A percentile compares a stretch with the other conserved stretches of the same genome.
Evolutionary conservation across 2,329 filamentous ascomycete species (phyloP).

Genomic region (Fusarium dlaminii): DNA sequence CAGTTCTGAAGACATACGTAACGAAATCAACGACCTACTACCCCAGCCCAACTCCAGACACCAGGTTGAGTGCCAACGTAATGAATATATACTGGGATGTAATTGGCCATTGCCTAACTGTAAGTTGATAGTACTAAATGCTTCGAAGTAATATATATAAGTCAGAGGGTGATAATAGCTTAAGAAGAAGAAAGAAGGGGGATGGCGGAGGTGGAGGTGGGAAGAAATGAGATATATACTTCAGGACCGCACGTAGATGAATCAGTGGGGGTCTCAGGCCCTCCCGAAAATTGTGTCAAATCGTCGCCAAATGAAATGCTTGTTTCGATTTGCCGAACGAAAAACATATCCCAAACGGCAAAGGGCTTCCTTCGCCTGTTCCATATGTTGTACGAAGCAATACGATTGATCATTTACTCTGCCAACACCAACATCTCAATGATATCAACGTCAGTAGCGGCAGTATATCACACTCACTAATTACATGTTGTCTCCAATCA

Average conservation of each 20-base stretch:
- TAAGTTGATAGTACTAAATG: too few relatives aligned
- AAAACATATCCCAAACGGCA: background rate
- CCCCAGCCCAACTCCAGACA: background rate
- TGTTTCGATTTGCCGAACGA: rapidly evolving
- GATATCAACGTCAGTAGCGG: background rate
- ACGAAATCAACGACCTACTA: too few relatives aligned
- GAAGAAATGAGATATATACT: background rate
- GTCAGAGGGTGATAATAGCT: background rate
- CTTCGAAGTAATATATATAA: background rate
- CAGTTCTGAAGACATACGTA: background rate
- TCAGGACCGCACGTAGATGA: background rate
- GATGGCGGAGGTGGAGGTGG: too few relatives aligned
- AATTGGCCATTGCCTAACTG: rapidly evolving
- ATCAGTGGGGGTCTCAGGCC: background rate
- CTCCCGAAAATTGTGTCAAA: background rate
- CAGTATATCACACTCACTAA: background rate
- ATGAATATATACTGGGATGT: background rate
- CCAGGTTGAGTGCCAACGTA: too few relatives aligned
- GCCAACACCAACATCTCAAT: background rate
- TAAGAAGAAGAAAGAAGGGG: background rate
- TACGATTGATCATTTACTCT: background rate
- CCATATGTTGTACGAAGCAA: background rate
- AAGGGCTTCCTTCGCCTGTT: background rate
- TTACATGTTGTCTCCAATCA: background rate
- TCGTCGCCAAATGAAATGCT: rapidly evolving